Evolutionary conservation across 129 eudicot genomes (phyloP), one percentile per base, ranked within the genome.

Genomic region (Helianthus tuberosus): DNA sequence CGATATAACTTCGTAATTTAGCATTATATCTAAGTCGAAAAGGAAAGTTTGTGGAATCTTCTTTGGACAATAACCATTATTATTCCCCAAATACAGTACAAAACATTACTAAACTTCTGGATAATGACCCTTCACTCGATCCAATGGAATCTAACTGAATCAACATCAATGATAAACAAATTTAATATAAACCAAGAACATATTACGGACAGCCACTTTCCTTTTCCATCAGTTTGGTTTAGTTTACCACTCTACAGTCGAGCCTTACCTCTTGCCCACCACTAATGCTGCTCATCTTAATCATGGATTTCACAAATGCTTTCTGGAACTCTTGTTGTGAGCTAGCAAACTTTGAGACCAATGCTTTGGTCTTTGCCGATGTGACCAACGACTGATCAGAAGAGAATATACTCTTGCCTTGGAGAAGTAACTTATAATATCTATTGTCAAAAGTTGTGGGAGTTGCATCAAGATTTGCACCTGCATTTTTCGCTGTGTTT

Each of bases 251-350:
- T 25, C 82, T 50, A 46, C 86, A 82, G 54, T 82, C 73, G 1
- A 36, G 44, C 65, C 86, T 66, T 41, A 82, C 64, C 78, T 82
- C 86, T 54, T 71, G 76, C 58, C 82, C 83, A 55, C 96, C 96
- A 15, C 38, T 83, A 64, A 87, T 58, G 79, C 93, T 87, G 66
- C 96, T 89, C 96, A 89, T 84, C 88, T 85, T 87, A 82, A 89
- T 89, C 93, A 89, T 78, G 43, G 93, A 87, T 61, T 87, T 85
- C 5, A 71, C 85, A 77, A 89, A 89, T 16, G 85, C 93, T 50
- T 79, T 77, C 66, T 71, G 41, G 43, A 81, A 81, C 25, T 72
- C 84, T 49, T 66, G 25, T 46, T 68, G 46, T 4, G 86, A 82
- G 64, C 64, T 43, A 9, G 86, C 82, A 77, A 64, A 82, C 65